Evolutionary conservation across 257 asterid genomes (phyloP).

Genomic region (Oldenlandia corymbosa): DNA sequence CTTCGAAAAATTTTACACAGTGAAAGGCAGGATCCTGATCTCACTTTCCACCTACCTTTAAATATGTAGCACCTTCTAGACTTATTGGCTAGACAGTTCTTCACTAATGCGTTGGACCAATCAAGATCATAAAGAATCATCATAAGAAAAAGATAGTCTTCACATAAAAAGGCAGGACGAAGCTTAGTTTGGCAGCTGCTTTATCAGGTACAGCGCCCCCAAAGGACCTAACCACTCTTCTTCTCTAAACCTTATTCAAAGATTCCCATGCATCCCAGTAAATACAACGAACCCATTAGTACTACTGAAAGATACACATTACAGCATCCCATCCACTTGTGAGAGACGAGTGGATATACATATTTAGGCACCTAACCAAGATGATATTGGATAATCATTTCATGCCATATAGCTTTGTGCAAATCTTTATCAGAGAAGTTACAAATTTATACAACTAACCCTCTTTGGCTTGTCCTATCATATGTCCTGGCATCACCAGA

Average conservation of each 20-base stretch:
- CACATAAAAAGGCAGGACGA: too few species aligned
- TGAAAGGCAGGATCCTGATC: background rate
- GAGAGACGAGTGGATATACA: background rate
- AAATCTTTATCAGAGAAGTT: background rate
- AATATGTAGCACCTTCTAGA: background rate
- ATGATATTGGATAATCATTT: background rate
- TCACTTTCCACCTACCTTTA: background rate
- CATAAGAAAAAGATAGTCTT: background rate
- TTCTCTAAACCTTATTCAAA: background rate
- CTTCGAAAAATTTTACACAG: background rate
- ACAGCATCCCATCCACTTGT: background rate
- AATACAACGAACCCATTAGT: background rate
- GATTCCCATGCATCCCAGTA: background rate
- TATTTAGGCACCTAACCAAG: background rate
- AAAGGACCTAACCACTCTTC: background rate
- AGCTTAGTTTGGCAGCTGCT: too few species aligned
- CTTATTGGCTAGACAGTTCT: background rate
- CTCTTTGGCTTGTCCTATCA: too few species aligned
- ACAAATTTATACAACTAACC: too few species aligned
- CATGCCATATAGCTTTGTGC: background rate
- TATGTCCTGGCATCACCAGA: too few species aligned
- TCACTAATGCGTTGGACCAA: background rate
- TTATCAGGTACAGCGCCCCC: too few species aligned
- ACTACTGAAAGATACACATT: background rate
- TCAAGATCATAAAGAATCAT: background rate